Evolutionary conservation across 2,329 filamentous ascomycete species (phyloP).

Genomic region (Elsinoe arachidis): DNA sequence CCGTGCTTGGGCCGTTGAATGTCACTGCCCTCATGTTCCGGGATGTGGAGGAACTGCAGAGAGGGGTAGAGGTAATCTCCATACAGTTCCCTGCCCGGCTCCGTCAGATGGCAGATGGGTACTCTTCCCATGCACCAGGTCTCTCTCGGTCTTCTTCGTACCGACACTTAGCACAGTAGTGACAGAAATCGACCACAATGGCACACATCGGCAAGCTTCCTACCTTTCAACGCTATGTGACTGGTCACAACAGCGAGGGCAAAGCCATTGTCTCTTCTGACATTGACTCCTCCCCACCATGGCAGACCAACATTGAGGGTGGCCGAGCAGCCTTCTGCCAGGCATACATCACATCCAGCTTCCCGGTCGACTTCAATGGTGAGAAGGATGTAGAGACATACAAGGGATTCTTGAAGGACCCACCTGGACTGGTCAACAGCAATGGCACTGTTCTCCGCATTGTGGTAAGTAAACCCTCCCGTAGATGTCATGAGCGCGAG

Average conservation of each 20-base stretch:
- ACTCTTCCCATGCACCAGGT: neutral
- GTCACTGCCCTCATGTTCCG: too few species aligned
- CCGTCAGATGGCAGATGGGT: too few species aligned
- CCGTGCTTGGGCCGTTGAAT: constrained; percentile 4
- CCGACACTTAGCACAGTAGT: neutral
- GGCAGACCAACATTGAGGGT: constrained; percentile 27
- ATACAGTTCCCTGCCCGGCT: too few species aligned
- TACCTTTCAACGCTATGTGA: constrained; percentile 20
- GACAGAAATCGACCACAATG: neutral
- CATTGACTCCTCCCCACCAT: constrained; percentile 19
- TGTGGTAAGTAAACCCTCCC: constrained; percentile 15
- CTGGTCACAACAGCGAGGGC: constrained; percentile 23
- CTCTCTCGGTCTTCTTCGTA: neutral
- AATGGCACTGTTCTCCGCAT: constrained; percentile 38
- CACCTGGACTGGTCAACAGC: constrained; percentile 42
- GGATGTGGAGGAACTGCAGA: too few species aligned
- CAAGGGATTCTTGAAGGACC: constrained; percentile 32
- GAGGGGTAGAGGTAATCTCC: too few species aligned
- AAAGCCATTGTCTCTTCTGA: constrained; percentile 23
- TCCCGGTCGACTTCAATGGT: constrained; percentile 38
- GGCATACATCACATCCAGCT: constrained; percentile 41
- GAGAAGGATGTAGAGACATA: constrained; percentile 42
- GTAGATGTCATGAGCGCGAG: neutral
- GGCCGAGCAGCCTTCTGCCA: constrained; percentile 39
- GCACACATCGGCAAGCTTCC: constrained; percentile 12